A percentile compares a stretch with the other conserved stretches of the same genome.
These are phyloP conservation scores for Forsythia suspensa DNA, from an alignment of 257 asterid species.

Conservation along the genomic window DNA sequence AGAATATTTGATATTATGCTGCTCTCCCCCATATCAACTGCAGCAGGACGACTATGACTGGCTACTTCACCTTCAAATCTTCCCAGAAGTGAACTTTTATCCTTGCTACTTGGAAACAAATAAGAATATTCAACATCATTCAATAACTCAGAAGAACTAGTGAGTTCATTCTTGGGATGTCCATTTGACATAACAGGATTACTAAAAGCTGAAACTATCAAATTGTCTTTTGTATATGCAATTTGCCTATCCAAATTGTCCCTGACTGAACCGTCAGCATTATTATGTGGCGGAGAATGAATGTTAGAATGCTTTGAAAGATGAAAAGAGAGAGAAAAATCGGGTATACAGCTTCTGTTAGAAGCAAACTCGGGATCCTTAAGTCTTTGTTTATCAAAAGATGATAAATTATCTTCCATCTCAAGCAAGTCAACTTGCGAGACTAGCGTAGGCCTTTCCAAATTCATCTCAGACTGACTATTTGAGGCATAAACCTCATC, in stretches of 20 bases:
- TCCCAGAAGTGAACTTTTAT: conserved; percentile 36
- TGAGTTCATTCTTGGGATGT: conserved; percentile 41
- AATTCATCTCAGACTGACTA: conserved; percentile 34
- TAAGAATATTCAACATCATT: conserved; percentile 38
- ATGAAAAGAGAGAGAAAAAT: conserved; percentile 37
- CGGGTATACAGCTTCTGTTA: conserved; percentile 33
- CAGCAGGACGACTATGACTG: conserved; percentile 16
- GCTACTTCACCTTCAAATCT: conserved; percentile 52
- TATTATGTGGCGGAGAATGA: conserved; percentile 34
- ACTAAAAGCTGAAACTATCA: conserved; percentile 47
- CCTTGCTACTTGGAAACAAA: conserved; percentile 32
- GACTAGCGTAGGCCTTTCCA: conserved; percentile 29
- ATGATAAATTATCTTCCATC: conserved; percentile 58
- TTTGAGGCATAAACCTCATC: conserved; percentile 23
- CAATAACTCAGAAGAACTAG: conserved; percentile 25
- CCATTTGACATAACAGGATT: conserved; percentile 34
- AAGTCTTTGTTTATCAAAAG: conserved; percentile 59
- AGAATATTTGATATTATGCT: conserved; percentile 84
- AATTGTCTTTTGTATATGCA: conserved; percentile 49
- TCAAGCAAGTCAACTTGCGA: conserved; percentile 33
- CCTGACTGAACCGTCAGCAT: conserved; percentile 33
- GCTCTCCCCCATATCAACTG: conserved; percentile 67
- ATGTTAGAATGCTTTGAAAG: conserved; percentile 38
- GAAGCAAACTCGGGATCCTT: conserved; percentile 58
- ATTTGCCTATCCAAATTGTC: conserved; percentile 40